These are phyloP conservation scores for Phytophthora aleatoria DNA, from an alignment of 352 stramenopile genomes.

Conservation along the genomic window DNA sequence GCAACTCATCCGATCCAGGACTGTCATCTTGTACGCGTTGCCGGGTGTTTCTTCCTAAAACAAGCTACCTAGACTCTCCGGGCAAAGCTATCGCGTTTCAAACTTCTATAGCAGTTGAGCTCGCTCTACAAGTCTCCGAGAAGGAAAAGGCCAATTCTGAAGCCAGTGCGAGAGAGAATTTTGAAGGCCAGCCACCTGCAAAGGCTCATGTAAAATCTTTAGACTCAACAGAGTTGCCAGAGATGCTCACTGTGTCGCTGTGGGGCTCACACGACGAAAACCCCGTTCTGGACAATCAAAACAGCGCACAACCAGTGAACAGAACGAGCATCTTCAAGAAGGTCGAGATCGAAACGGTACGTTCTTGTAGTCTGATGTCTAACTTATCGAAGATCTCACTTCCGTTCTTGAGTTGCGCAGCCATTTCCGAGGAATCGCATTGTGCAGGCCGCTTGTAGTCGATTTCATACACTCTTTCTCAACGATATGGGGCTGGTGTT, in stretches of 20 bases:
- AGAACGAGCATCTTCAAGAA: constrained; percentile 16
- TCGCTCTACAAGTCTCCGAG: background rate
- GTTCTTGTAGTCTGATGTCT: background rate
- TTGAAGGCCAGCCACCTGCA: background rate
- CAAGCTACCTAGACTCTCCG: constrained; percentile 19
- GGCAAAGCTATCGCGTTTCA: constrained; percentile 1
- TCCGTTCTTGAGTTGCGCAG: constrained; percentile 15
- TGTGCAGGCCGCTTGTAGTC: constrained; percentile 59
- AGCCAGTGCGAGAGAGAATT: background rate
- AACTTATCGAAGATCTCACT: background rate
- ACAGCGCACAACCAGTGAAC: background rate
- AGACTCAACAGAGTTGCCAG: constrained; percentile 4
- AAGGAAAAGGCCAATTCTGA: background rate
- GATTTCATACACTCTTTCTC: constrained; percentile 63
- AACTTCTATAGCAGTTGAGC: constrained; percentile 13
- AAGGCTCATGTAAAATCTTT: background rate
- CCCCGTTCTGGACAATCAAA: constrained; percentile 5
- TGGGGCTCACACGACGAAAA: constrained; percentile 22
- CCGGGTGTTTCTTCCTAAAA: constrained; percentile 45
- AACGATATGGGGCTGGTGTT: constrained; percentile 73
- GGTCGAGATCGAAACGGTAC: constrained; percentile 47
- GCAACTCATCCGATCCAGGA: background rate
- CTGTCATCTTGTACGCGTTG: constrained; percentile 12
- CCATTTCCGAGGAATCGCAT: constrained; percentile 64
- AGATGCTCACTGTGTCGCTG: constrained; percentile 20